Evolutionary conservation across 1,284 basidiomycete species (phyloP), one percentile per base, ranked within the genome.

Genomic region (Cutaneotrichosporon sp.): DNA sequence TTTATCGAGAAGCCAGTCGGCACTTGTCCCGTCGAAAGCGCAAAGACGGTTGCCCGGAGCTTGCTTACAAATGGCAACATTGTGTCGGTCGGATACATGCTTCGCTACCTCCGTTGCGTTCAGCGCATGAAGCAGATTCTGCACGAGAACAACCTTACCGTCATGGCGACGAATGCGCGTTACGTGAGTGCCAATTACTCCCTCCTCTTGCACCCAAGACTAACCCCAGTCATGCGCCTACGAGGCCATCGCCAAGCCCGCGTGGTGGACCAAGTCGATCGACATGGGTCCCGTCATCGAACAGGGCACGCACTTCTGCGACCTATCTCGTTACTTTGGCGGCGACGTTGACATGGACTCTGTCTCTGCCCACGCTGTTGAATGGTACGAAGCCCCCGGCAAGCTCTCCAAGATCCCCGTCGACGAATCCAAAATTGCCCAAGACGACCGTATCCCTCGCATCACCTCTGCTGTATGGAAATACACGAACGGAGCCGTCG

Each of bases 91-190:
- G 96, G 96, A 9, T 86, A 86, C 76, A 96, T 96, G 92, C 83
- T 97, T 64, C 88, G 93, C 67, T 97, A 97, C 83, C 85, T 96
- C 73, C 90, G 90, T 79, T 94, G 92, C 57, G 92, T 97, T n/a
- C 96, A 98, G 82, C 90, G 90, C 86, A 98, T 99, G 92, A 97
- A 98, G 83, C 86, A 90, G 68, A 95, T 98, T 78, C 91, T 98
- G 76, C 85, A 92, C 74, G 93, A 96, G 68, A 97, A 97, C 80
- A 86, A 93, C 76, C 85, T 98, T 65, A 90, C 90, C 22, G 95
- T 99, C 64, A 97, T 99, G 95, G 87, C 90, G 57, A 97, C 95
- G 61, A 89, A 95, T 71, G 95, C 94, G 8, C 90, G 95, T 67
- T 98, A 98, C 82, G 64, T 65, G 56, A 61, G 64, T 58, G 14